A percentile compares a stretch with the other conserved stretches of the same genome.
phyloP scores from a whole-genome alignment of 805 yeast genomes.

The Yamadazyma phyllophila region DNA sequence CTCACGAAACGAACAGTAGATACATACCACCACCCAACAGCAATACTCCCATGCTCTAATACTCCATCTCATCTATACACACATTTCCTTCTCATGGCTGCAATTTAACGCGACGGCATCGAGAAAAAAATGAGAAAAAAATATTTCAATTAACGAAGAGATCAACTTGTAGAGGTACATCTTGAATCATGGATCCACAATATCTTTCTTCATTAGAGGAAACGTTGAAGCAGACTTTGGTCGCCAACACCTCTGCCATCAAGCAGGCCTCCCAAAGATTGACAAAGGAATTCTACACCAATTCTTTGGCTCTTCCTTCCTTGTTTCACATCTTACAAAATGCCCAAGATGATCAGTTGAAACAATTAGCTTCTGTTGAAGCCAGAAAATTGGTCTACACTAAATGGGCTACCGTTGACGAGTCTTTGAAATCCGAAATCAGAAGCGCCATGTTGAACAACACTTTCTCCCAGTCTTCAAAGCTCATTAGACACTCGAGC shows the following conservation, averaged over 20 bases:
- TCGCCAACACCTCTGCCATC: conserved; percentile 78
- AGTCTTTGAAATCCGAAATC: conserved; percentile 53
- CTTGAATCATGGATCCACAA: conserved; percentile 59
- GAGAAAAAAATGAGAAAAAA: conserved; percentile 3
- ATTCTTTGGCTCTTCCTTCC: conserved; percentile 73
- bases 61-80: background rate
- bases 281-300: conserved; percentile 69
- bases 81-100: conserved; percentile 2
- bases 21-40: too few species aligned
- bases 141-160: conserved; percentile 2
- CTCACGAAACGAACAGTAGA: too few species aligned
- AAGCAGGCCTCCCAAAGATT: conserved; percentile 79
- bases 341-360: conserved; percentile 65
- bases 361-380: conserved; percentile 95
- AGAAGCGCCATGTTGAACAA: conserved; percentile 65
- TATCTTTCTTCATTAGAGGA: conserved; percentile 70
- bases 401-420: conserved; percentile 64
- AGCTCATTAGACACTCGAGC: conserved; percentile 77
- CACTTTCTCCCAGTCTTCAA: conserved; percentile 64
- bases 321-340: conserved; percentile 76
- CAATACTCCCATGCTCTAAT: background rate
- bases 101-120: conserved; percentile 6
- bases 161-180: conserved; percentile 2
- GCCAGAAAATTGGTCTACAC: conserved; percentile 76
- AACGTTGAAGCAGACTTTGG: conserved; percentile 72